These are phyloP conservation scores for Wickerhamiella dianesei DNA, from an alignment of 805 yeast species.

Conservation along the genomic window DNA sequence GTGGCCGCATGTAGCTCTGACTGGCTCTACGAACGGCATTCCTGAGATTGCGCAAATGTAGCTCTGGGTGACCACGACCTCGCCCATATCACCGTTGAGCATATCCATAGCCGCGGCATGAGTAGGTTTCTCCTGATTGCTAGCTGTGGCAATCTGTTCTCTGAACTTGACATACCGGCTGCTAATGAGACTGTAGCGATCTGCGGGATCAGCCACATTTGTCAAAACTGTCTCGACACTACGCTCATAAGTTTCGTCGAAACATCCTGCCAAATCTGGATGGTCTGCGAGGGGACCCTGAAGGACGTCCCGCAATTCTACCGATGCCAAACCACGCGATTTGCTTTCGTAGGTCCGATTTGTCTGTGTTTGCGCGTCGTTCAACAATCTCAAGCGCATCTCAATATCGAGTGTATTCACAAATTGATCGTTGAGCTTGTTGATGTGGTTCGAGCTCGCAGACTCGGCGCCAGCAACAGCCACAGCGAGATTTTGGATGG, in stretches of 20 bases:
- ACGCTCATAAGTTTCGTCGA: not conserved
- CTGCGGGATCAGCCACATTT: not conserved
- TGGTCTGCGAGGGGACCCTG: not conserved
- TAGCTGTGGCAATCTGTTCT: not conserved
- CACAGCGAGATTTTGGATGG: too few species aligned
- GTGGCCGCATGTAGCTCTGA: conserved; percentile 13
- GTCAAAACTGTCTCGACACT: not conserved
- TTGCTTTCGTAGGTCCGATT: not conserved
- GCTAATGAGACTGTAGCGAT: not conserved
- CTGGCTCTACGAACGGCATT: conserved; percentile 11
- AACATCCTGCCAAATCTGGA: not conserved
- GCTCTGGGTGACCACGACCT: conserved; percentile 3
- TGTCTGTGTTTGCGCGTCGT: not conserved
- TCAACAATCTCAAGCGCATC: not conserved
- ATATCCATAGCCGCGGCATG: too few species aligned
- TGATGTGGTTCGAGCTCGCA: not conserved
- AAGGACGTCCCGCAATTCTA: not conserved
- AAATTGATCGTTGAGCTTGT: not conserved
- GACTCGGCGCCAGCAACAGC: not conserved
- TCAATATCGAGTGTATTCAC: not conserved
- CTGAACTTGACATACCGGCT: not conserved
- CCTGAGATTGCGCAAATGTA: conserved; percentile 11
- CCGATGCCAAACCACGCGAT: not conserved
- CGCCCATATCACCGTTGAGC: too few species aligned
- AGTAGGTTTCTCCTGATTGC: too few species aligned